phyloP scores from a whole-genome alignment of 495 filamentous ascomycete genomes.

The Emericellopsis terricola region DNA sequence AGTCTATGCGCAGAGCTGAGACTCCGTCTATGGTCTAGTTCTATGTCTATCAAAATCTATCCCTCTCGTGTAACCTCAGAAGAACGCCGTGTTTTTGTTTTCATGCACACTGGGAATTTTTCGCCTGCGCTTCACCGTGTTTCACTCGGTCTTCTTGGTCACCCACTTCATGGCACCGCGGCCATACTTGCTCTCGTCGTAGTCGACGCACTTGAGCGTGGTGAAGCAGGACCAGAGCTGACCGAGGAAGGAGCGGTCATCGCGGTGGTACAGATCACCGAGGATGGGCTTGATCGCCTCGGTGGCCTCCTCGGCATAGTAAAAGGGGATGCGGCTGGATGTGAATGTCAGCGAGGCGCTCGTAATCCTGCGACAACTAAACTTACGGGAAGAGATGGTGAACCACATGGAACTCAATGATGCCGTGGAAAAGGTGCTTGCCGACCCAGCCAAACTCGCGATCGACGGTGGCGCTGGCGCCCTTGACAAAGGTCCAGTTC shows the following conservation, averaged over 20 bases:
- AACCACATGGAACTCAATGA: slow-evolving; percentile 47
- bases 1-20: no score
- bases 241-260: slow-evolving; percentile 14
- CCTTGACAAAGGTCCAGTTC: slow-evolving; percentile 42
- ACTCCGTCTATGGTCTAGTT: no score
- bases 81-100: no score
- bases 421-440: slow-evolving; percentile 43
- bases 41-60: no score
- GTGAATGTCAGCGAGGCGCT: slow-evolving; percentile 2
- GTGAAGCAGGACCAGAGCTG: slow-evolving; percentile 15
- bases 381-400: slow-evolving; percentile 40
- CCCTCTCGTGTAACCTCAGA: no score
- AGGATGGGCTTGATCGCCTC: slow-evolving; percentile 41
- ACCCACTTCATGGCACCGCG: slow-evolving; percentile 17
- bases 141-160: slow-evolving; percentile 2
- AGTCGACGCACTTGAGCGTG: slow-evolving; percentile 17
- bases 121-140: no score
- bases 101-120: no score
- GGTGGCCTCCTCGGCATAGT: slow-evolving; percentile 45
- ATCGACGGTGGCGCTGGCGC: slow-evolving; percentile 44
- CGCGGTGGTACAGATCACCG: slow-evolving; percentile 8
- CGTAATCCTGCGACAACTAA: no score
- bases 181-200: slow-evolving; percentile 11
- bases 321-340: slow-evolving; percentile 37
- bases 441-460: slow-evolving; percentile 45